phyloP scores from a whole-genome alignment of 177 flowering plant species.

The Vitis hybrid region DNA sequence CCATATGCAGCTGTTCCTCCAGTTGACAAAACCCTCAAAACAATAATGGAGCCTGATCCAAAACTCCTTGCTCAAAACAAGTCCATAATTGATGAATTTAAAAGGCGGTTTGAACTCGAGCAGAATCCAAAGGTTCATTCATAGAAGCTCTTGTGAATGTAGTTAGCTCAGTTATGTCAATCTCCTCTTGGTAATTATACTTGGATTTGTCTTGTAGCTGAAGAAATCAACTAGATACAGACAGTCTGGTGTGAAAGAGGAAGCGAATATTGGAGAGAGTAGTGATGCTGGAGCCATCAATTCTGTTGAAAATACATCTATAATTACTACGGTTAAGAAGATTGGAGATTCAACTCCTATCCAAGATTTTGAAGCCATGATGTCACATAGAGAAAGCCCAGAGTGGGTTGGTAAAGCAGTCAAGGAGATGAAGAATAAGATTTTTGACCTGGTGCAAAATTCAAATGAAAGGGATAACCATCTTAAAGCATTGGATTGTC shows the following conservation, averaged over 20 bases:
- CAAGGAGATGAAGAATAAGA: conserved; percentile 54
- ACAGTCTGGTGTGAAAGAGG: conserved; percentile 59
- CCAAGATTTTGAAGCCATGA: conserved; percentile 91
- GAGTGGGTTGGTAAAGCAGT: conserved; percentile 78
- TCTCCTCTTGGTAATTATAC: neutral
- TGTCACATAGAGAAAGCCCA: conserved; percentile 71
- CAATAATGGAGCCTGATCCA: conserved; percentile 75
- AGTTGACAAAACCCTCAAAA: conserved; percentile 73
- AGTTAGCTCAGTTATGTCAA: neutral
- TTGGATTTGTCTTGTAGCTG: conserved; percentile 44
- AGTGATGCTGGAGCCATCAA: conserved; percentile 22
- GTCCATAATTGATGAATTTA: conserved; percentile 50
- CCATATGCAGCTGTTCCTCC: conserved; percentile 84
- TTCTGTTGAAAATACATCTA: conserved; percentile 26
- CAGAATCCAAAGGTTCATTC: conserved; percentile 72
- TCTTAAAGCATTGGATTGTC: conserved; percentile 61
- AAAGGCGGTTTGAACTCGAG: conserved; percentile 64
- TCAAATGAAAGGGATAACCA: conserved; percentile 54
- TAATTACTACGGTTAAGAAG: conserved; percentile 36
- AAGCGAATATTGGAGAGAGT: conserved; percentile 20
- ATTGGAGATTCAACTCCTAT: conserved; percentile 65
- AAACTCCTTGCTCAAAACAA: conserved; percentile 57
- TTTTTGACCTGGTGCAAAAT: conserved; percentile 56
- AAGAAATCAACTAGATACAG: conserved; percentile 66
- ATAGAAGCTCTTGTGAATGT: neutral